Evolutionary conservation across 1,284 basidiomycete species (phyloP), one percentile per base, ranked within the genome.

Genomic region (Pseudozyma hubeiensis): DNA sequence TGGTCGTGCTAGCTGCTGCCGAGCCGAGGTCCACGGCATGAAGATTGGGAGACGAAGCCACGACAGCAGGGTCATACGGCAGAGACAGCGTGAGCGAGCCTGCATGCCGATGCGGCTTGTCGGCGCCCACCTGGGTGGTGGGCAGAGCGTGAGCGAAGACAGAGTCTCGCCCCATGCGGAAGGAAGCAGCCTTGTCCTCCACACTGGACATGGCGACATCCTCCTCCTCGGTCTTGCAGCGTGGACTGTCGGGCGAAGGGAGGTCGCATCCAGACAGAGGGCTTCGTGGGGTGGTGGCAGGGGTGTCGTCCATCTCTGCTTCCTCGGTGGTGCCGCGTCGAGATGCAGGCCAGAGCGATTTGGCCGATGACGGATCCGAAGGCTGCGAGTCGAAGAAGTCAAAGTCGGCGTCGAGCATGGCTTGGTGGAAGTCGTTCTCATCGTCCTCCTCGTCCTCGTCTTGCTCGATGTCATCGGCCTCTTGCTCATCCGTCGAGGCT

Each of bases 361-460:
- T 61, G 3, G 24, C 35, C 11, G 17, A 49, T 14, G 45, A 52
- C 10, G 39, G 19, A 17, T 74, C 71, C 11, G 66, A 43, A 53
- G 65, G 59, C 51, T 63, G 65, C 49, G 56, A 66, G 49, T 60
- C 65, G 49, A 79, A 75, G 30, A 73, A 62, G 57, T 80, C 78
- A 44, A 80, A 71, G 57, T 80, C 76, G 41, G 75, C 77, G 39
- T 79, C 71, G 24, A 81, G 74, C 80, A 81, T 81, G n/a, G 77
- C 76, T 46, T 74, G 67, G 55, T 81, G 80, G 49, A 81, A 81
- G 63, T 81, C 80, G 34, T 81, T 71, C 48, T 81, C 80, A 33
- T 81, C 80, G 39, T 76, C 73, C 5, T 69, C 75, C 0, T 77
- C 73, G 11, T 75, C 78, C 5, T 69, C 75, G 0, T 77, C 73